Conservation (phyloP, 2,329 filamentous ascomycete genomes). For the Fusarium solani-melongenae region DNA sequence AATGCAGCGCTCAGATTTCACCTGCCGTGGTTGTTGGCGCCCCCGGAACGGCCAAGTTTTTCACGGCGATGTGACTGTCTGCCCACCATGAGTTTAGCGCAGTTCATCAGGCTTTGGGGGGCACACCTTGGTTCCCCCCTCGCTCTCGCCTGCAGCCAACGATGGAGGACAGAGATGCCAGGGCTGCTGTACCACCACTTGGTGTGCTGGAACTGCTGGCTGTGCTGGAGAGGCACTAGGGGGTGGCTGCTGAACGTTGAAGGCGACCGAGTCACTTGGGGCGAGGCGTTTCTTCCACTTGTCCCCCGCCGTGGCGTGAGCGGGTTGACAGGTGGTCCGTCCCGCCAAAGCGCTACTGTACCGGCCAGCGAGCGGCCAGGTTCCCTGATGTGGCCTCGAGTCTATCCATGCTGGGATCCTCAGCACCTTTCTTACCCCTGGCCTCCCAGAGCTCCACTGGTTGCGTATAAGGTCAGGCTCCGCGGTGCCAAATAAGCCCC, state of each 20-base stretch:
- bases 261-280: conserved; percentile 16
- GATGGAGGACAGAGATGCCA: conserved; percentile 26
- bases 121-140: conserved; percentile 1
- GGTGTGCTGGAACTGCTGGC: conserved; percentile 21
- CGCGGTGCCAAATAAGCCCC: conserved; percentile 42
- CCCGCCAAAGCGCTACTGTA: conserved; percentile 26
- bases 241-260: conserved; percentile 35
- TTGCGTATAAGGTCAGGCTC: conserved; percentile 43
- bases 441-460: conserved; percentile 37
- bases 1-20: conserved; percentile 23
- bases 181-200: conserved; percentile 19
- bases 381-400: conserved; percentile 39
- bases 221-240: conserved; percentile 30
- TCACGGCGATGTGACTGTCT: conserved; percentile 32
- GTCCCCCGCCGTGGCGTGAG: conserved; percentile 42
- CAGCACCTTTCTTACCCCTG: conserved; percentile 29
- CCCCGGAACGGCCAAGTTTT: conserved; percentile 25
- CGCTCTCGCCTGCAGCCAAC: conserved; percentile 28
- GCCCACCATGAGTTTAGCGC: conserved; percentile 26
- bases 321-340: conserved; percentile 45
- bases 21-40: conserved; percentile 14
- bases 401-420: conserved; percentile 10
- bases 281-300: conserved; percentile 40
- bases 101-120: conserved; percentile 29
- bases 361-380: conserved; percentile 11